A percentile compares a stretch with the other conserved stretches of the same genome.
These are phyloP conservation scores for Aureobasidium sp. DNA, from an alignment of 2,329 filamentous ascomycete species.

Conservation along the genomic window DNA sequence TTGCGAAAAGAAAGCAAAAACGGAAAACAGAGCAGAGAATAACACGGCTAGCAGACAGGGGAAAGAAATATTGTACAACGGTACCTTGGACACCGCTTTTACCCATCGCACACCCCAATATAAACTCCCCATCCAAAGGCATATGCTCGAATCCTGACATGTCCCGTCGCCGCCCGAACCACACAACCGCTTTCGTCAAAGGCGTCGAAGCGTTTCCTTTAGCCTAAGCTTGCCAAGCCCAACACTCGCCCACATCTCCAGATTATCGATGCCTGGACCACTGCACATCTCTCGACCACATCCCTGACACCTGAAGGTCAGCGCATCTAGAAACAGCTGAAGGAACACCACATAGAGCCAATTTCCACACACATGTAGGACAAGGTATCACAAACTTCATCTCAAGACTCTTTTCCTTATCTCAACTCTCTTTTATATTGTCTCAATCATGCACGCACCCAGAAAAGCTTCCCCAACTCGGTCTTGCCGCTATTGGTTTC, in stretches of 20 bases:
- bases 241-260: background rate
- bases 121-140: background rate
- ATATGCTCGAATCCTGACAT: background rate
- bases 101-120: background rate
- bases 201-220: slow-evolving; percentile 1
- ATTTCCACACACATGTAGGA: background rate
- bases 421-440: background rate
- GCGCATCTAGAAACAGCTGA: too few species aligned
- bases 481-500: slow-evolving; percentile 4
- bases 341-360: background rate
- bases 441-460: background rate
- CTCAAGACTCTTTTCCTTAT: background rate
- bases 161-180: slow-evolving; percentile 10
- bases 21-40: background rate
- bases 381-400: background rate
- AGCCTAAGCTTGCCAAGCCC: background rate
- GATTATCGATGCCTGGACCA: background rate
- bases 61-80: background rate
- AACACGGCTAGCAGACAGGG: background rate
- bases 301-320: background rate
- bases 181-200: background rate
- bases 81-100: slow-evolving; percentile 6
- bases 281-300: background rate
- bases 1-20: background rate
- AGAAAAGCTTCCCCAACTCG: background rate